phyloP scores from a whole-genome alignment of 2,329 filamentous ascomycete species.

The Chrysosphaeria jannelii region DNA sequence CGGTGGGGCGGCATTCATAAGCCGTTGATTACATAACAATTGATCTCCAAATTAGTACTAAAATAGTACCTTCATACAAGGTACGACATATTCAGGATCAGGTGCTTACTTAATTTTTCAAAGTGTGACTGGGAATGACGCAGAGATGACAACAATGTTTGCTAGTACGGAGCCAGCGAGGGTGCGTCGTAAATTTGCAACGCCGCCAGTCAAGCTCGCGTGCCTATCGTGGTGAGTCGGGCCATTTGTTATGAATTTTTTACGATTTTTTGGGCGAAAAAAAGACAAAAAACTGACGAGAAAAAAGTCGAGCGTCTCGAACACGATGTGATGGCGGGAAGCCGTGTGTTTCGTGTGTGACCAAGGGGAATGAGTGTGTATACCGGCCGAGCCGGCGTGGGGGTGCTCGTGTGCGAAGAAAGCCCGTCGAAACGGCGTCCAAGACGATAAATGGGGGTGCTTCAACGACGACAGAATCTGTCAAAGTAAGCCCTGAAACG shows the following conservation, averaged over 20 bases:
- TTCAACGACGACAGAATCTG: conserved; percentile 1
- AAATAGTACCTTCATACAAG: no score
- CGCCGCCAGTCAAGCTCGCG: conserved; percentile 18
- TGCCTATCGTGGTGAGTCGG: conserved; percentile 18
- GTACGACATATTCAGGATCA: no score
- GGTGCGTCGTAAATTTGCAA: conserved; percentile 11
- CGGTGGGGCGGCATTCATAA: no score
- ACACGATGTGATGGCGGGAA: conserved; percentile 6
- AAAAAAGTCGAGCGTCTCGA: conserved; percentile 8
- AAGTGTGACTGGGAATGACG: no score
- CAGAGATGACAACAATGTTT: no score
- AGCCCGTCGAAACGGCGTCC: no score
- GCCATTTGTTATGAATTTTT: no score
- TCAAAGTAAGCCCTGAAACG: no score
- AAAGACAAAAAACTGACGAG: conserved; percentile 6
- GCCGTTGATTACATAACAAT: no score
- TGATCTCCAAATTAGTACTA: no score
- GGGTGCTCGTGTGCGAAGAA: conserved; percentile 14
- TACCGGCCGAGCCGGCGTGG: conserved; percentile 15
- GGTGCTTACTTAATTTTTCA: no score
- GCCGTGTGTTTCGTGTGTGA: conserved; percentile 10
- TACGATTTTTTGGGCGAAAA: not conserved
- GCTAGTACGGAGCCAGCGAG: conserved; percentile 2
- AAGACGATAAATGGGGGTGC: conserved; percentile 4
- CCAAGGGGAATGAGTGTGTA: conserved; percentile 12